A percentile compares a stretch with the other conserved stretches of the same genome.
Evolutionary conservation across 2,329 filamentous ascomycete genomes (phyloP).

Genomic region (Exophiala phaeomuriformis): DNA sequence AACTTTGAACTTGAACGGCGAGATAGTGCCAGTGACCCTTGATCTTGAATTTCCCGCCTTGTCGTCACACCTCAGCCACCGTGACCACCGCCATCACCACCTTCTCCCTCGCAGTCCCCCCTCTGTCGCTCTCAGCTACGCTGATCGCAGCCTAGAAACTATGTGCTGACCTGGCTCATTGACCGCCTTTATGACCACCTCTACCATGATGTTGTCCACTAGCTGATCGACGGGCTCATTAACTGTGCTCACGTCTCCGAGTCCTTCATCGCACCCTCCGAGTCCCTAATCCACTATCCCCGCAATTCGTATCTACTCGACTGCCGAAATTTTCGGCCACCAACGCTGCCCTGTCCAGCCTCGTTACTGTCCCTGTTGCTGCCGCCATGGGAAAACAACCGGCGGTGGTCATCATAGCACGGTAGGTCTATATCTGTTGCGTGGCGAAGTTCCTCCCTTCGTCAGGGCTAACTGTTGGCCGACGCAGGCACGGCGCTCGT

Average conservation of each 20-base stretch:
- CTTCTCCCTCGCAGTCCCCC: too few relatives aligned
- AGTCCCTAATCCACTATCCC: not conserved
- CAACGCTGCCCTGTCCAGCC: too few relatives aligned
- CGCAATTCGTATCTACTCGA: constrained; percentile 1
- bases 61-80: too few relatives aligned
- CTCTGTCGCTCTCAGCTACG: not conserved
- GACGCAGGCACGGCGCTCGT: constrained; percentile 74
- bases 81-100: not conserved
- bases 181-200: not conserved
- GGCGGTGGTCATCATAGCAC: constrained; percentile 38
- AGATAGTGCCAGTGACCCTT: not conserved
- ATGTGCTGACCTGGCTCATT: constrained; percentile 3
- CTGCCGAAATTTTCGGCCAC: too few relatives aligned
- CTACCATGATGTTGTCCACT: not conserved
- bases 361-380: too few relatives aligned
- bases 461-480: not conserved
- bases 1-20: not conserved
- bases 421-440: constrained; percentile 28
- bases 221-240: too few relatives aligned
- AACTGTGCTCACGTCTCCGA: too few relatives aligned
- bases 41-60: too few relatives aligned
- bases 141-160: not conserved
- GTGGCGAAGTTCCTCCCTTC: not conserved
- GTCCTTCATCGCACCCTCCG: too few relatives aligned
- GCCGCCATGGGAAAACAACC: constrained; percentile 35